Evolutionary conservation across 495 filamentous ascomycete species (phyloP).

Genomic region (Neurospora hispaniola): DNA sequence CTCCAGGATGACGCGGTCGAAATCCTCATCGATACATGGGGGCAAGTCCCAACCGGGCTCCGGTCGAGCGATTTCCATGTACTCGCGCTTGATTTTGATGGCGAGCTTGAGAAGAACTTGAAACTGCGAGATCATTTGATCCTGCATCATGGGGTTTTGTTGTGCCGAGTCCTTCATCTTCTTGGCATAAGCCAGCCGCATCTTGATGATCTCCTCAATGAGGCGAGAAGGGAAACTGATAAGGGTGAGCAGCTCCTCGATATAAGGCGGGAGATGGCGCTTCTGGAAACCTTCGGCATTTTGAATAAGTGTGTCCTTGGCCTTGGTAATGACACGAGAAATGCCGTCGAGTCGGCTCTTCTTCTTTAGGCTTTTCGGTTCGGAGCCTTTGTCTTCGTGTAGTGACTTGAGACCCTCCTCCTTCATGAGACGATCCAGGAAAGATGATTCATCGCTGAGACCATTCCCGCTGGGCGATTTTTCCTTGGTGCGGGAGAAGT

Average conservation of each 20-base stretch:
- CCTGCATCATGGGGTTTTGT: constrained; percentile 80
- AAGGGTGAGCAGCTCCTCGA: constrained; percentile 87
- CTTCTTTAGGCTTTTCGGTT: constrained; percentile 30
- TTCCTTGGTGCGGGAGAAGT: constrained; percentile 64
- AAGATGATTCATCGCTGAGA: constrained; percentile 78
- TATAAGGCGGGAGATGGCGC: constrained; percentile 90
- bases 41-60: constrained; percentile 93
- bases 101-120: constrained; percentile 86
- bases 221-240: constrained; percentile 95
- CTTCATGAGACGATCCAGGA: constrained; percentile 95
- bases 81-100: constrained; percentile 83
- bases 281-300: constrained; percentile 80
- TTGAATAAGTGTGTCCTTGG: constrained; percentile 80
- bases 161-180: constrained; percentile 85
- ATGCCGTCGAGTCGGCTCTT: constrained; percentile 82
- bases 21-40: constrained; percentile 92
- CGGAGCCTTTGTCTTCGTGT: constrained; percentile 53
- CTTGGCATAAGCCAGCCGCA: constrained; percentile 82
- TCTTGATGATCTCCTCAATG: constrained; percentile 91
- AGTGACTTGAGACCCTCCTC: constrained; percentile 90
- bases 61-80: constrained; percentile 69
- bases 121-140: constrained; percentile 95
- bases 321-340: constrained; percentile 76
- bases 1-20: constrained; percentile 90
- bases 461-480: constrained; percentile 46